Evolutionary conservation across 257 asterid species (phyloP).

Genomic region (Solanum gandarillasii): DNA sequence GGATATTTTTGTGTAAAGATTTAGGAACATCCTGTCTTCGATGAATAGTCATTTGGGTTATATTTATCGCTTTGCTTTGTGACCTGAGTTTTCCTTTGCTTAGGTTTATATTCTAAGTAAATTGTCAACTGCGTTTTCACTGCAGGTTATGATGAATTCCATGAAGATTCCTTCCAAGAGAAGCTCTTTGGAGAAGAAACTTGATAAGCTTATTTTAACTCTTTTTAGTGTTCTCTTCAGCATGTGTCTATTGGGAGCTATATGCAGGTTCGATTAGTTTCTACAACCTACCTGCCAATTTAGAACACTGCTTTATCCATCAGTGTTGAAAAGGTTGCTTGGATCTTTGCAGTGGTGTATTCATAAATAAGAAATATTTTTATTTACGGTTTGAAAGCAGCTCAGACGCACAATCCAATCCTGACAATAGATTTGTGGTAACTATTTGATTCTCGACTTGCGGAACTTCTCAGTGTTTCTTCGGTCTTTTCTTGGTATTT

Average conservation of each 20-base stretch:
- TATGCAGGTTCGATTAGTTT: conserved; percentile 65
- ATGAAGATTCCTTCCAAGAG: conserved; percentile 99
- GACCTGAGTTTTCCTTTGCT: conserved; percentile 4
- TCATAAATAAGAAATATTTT: conserved; percentile 67
- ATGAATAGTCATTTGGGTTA: not conserved
- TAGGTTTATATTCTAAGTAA: not conserved
- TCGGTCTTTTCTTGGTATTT: not conserved
- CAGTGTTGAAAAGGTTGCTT: not conserved
- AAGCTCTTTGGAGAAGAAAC: conserved; percentile 97
- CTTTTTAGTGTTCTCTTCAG: conserved; percentile 74
- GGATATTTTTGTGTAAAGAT: not conserved
- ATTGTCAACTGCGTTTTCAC: conserved; percentile 7
- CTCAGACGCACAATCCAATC: conserved; percentile 76
- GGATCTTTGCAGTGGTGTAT: conserved; percentile 63
- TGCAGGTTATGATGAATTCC: conserved; percentile 99
- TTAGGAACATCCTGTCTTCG: not conserved
- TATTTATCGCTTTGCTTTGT: not conserved
- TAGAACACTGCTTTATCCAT: not conserved
- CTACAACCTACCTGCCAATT: conserved; percentile 3
- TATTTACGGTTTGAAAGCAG: conserved; percentile 56
- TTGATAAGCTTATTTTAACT: conserved; percentile 87
- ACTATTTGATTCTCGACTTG: conserved; percentile 5
- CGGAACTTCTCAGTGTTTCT: not conserved
- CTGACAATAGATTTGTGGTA: conserved; percentile 86
- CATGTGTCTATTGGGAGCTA: conserved; percentile 97